Evolutionary conservation across 345 rosid genomes (phyloP), one percentile per base, ranked within the genome.

Genomic region (Arabis alpina): DNA sequence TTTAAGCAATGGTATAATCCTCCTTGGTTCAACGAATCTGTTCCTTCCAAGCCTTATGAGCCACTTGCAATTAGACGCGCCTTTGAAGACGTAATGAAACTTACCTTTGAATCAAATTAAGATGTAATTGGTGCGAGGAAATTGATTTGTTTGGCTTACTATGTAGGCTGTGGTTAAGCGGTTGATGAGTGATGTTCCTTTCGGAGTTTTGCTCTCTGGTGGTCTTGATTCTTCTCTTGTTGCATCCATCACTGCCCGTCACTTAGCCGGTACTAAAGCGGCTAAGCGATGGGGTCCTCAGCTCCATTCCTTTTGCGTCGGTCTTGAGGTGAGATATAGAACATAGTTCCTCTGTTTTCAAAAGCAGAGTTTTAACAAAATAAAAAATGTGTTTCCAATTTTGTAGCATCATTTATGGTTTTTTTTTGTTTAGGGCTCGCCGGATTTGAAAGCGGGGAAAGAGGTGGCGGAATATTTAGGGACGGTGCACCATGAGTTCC

Each of bases 161-260:
- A 2, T 77, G 19, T 63, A 93, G 98, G 97, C 97, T 79, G 98
- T 93, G 73, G 78, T 76, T 67, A 93, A 91, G 75, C 86, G 98
- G 82, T 78, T 93, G 42, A 91, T 93, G 98, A 87, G 87, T 56
- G 97, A 93, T 68, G 97, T 91, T 39, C 97, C 98, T 10, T 91
- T 91, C 3, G 97, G 96, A 68, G 98, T 93, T 62, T 76, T 93
- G 50, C 86, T 93, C 16, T 93, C 98, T 8, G 98, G 98, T 28
- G 98, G 98, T 10, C 84, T 93, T 41, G 98, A 93, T 80, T 93
- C 97, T 43, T 93, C 98, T 0, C 71, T 93, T 59, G 98, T 93
- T 47, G 96, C 98, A 25, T 72, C 98, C 2, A 79, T 93, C 63
- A 87, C 96, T 8, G 85, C 90, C 2, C 90, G 98, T n/a, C 79